Evolutionary conservation across 179 eudicot species (phyloP).

Genomic region (Drosera spatulata): DNA sequence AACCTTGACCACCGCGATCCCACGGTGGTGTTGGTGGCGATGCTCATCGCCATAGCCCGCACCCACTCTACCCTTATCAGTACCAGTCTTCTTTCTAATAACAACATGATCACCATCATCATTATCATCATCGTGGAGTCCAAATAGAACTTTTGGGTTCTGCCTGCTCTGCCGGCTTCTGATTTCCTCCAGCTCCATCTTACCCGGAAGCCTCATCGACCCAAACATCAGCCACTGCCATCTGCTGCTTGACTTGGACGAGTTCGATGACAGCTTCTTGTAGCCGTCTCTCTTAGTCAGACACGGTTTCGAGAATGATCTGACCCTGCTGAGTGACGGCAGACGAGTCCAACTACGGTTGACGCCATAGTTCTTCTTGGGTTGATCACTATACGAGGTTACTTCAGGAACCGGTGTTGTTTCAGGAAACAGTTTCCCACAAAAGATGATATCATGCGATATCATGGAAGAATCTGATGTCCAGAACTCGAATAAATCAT

Average conservation of each 20-base stretch:
- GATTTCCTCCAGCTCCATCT: slow-evolving; percentile 14
- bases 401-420: not conserved
- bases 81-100: not conserved
- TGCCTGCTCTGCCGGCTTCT: slow-evolving; percentile 12
- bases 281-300: no score
- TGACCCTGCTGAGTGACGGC: not conserved
- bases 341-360: not conserved
- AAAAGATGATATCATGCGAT: slow-evolving; percentile 10
- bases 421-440: slow-evolving; percentile 17
- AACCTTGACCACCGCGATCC: not conserved
- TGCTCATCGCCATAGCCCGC: no score
- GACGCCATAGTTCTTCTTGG: not conserved
- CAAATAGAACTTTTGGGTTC: not conserved
- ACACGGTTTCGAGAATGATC: not conserved
- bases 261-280: not conserved
- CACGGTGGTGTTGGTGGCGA: not conserved
- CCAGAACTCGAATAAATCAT: slow-evolving; percentile 20
- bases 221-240: slow-evolving; percentile 19
- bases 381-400: not conserved
- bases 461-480: slow-evolving; percentile 8
- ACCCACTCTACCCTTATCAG: not conserved
- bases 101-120: not conserved
- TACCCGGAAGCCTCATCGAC: slow-evolving; percentile 3
- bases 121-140: not conserved
- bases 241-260: slow-evolving; percentile 6